phyloP scores from a whole-genome alignment of 148 eudicot genomes.

The Spergularia bocconei region DNA sequence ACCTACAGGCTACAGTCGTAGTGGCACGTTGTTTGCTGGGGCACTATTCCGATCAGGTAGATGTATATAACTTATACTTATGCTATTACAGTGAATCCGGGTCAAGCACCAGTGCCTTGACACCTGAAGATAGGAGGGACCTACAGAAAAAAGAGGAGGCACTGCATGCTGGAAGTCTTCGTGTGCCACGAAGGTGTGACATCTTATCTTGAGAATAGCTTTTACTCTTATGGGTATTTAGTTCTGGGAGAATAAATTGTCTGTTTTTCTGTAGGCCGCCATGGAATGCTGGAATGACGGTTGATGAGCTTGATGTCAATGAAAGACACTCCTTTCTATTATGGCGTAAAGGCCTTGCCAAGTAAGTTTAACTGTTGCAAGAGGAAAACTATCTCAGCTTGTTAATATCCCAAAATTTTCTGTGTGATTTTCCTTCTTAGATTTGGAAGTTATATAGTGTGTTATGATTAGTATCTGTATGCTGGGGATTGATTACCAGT shows the following conservation, averaged over 20 bases:
- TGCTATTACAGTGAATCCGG: conserved; percentile 56
- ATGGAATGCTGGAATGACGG: conserved; percentile 79
- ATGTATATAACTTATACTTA: conserved; percentile 1
- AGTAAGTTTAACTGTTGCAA: conserved; percentile 40
- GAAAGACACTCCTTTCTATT: conserved; percentile 75
- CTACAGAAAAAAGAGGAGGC: conserved; percentile 81
- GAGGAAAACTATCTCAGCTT: not conserved
- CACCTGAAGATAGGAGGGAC: conserved; percentile 59
- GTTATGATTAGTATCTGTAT: not conserved
- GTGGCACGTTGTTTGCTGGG: not conserved
- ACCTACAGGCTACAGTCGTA: not conserved
- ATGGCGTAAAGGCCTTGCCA: conserved; percentile 93
- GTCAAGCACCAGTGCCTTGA: conserved; percentile 49
- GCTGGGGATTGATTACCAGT: conserved; percentile 14
- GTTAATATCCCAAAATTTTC: not conserved
- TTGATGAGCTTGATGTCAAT: conserved; percentile 83
- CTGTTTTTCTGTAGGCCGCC: conserved; percentile 57
- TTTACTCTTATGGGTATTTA: not conserved
- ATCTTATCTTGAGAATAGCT: not conserved
- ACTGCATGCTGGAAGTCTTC: conserved; percentile 80
- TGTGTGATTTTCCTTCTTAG: not conserved
- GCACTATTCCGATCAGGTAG: not conserved
- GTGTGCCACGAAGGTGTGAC: conserved; percentile 86
- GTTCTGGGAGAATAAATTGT: conserved; percentile 10
- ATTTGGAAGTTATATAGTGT: not conserved